These are phyloP conservation scores for Penstemon eatonii DNA, from an alignment of 257 asterid species.

Conservation along the genomic window DNA sequence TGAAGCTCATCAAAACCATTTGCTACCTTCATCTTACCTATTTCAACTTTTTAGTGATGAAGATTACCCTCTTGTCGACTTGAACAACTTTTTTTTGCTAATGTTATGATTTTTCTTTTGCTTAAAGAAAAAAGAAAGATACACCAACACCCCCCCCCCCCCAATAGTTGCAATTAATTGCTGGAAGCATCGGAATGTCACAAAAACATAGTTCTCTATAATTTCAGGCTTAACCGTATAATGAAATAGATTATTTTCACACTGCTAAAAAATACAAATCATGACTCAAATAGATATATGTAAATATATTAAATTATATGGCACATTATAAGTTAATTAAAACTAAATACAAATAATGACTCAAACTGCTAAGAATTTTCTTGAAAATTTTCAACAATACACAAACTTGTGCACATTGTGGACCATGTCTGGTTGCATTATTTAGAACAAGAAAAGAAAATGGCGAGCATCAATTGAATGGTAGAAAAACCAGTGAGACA, in stretches of 20 bases:
- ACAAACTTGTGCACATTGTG: neutral
- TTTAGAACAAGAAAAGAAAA: neutral
- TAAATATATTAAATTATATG: slow-evolving; percentile 1
- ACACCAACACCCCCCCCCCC: too few species aligned
- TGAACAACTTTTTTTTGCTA: too few species aligned
- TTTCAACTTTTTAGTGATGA: too few species aligned
- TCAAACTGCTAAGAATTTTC: neutral
- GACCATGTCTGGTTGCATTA: neutral
- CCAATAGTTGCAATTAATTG: too few species aligned
- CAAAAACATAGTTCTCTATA: neutral
- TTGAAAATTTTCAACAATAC: neutral
- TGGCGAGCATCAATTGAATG: slow-evolving; percentile 8
- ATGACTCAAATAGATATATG: neutral
- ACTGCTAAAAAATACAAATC: neutral
- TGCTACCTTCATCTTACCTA: too few species aligned
- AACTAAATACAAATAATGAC: neutral
- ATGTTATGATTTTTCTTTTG: too few species aligned
- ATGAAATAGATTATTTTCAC: neutral
- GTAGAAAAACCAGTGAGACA: neutral
- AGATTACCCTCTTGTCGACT: too few species aligned
- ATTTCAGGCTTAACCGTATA: neutral
- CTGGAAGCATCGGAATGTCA: neutral
- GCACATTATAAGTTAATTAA: neutral
- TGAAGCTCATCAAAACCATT: too few species aligned
- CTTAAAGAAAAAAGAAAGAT: too few species aligned